Conservation (phyloP, 345 rosid species). For the Viola odorata region DNA sequence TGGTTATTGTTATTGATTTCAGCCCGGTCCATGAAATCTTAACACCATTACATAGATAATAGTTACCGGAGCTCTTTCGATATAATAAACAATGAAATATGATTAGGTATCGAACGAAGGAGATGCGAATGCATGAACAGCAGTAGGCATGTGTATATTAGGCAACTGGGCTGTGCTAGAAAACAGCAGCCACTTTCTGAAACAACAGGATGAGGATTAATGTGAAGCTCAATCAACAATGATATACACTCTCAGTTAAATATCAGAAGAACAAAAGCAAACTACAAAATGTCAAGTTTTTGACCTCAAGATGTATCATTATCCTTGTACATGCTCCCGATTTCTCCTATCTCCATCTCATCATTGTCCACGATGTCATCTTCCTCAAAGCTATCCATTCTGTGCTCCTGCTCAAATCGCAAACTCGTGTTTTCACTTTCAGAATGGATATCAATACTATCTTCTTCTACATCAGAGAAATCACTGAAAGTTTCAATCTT, state of each 20-base stretch:
- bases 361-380: conserved; percentile 20
- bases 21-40: too few relatives aligned
- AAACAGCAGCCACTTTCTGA: background rate
- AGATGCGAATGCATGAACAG: too few relatives aligned
- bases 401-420: conserved; percentile 30
- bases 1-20: too few relatives aligned
- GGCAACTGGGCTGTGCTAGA: too few relatives aligned
- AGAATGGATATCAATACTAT: conserved; percentile 22
- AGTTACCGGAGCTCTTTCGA: too few relatives aligned
- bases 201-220: background rate
- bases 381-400: conserved; percentile 28
- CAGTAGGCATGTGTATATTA: too few relatives aligned
- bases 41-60: too few relatives aligned
- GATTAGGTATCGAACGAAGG: too few relatives aligned
- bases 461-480: conserved; percentile 45
- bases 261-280: too few relatives aligned
- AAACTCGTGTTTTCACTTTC: conserved; percentile 28
- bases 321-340: conserved; percentile 21
- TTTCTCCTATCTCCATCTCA: conserved; percentile 46
- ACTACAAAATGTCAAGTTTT: background rate
- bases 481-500: conserved; percentile 35
- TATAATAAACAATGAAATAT: too few relatives aligned
- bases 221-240: background rate
- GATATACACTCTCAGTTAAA: background rate
- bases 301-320: conserved; percentile 8